phyloP scores from a whole-genome alignment of 2,329 filamentous ascomycete species.

The Neofusicoccum kwambonambiense region DNA sequence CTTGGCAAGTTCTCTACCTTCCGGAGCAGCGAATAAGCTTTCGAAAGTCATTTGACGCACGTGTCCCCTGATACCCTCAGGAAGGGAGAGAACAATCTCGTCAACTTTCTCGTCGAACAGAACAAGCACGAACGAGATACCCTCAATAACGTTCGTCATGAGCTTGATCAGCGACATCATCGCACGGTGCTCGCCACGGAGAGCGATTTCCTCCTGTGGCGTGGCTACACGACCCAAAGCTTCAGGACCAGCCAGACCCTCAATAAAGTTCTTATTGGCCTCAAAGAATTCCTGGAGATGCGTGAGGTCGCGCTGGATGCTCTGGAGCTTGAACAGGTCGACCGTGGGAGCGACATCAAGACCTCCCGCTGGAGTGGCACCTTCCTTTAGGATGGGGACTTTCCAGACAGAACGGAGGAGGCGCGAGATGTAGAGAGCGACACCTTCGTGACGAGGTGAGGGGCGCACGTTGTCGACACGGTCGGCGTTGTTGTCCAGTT shows the following conservation, averaged over 20 bases:
- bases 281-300: constrained; percentile 78
- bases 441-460: constrained; percentile 84
- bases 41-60: constrained; percentile 82
- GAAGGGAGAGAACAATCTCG: constrained; percentile 78
- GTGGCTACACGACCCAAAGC: constrained; percentile 75
- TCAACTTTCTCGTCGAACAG: constrained; percentile 90
- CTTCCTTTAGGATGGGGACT: constrained; percentile 65
- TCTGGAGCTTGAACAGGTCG: constrained; percentile 64
- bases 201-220: constrained; percentile 84
- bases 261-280: constrained; percentile 86
- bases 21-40: constrained; percentile 73
- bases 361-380: constrained; percentile 56
- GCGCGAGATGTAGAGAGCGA: constrained; percentile 82
- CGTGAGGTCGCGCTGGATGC: constrained; percentile 77
- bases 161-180: constrained; percentile 82
- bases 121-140: constrained; percentile 92
- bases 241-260: constrained; percentile 87
- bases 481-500: constrained; percentile 58
- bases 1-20: constrained; percentile 87
- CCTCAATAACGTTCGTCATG: constrained; percentile 88
- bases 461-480: constrained; percentile 80
- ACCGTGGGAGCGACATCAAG: constrained; percentile 68
- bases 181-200: constrained; percentile 92
- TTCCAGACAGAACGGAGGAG: constrained; percentile 90
- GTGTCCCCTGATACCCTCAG: constrained; percentile 66